A percentile compares a stretch with the other conserved stretches of the same genome.
phyloP scores from a whole-genome alignment of 1,139 yeast species.

The Taphrina wiesneri region DNA sequence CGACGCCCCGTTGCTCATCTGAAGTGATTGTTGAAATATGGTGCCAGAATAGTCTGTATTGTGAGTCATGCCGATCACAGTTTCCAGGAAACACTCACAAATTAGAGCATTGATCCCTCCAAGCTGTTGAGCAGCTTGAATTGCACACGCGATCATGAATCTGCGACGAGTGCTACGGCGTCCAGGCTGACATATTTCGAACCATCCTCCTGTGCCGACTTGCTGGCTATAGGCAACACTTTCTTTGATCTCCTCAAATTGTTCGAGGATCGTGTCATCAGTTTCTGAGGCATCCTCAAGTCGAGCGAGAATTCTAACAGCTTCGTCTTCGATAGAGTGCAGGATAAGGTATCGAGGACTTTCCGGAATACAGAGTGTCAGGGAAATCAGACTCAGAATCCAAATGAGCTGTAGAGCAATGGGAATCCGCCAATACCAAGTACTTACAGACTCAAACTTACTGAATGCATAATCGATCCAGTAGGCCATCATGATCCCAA shows the following conservation, averaged over 20 bases:
- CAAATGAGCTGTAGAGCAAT: conserved; percentile 42
- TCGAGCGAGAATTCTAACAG: conserved; percentile 53
- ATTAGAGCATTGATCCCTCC: conserved; percentile 91
- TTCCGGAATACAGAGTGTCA: conserved; percentile 49
- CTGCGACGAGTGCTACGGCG: conserved; percentile 66
- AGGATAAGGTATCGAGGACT: conserved; percentile 56
- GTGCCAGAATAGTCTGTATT: conserved; percentile 6
- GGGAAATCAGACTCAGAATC: conserved; percentile 39
- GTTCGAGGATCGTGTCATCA: conserved; percentile 42
- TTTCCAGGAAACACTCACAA: conserved; percentile 42
- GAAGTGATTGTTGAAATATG: conserved; percentile 66
- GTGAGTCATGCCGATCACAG: background rate
- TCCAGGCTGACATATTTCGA: conserved; percentile 58
- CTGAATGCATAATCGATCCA: conserved; percentile 28
- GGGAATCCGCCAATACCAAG: conserved; percentile 36
- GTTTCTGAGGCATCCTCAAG: conserved; percentile 45
- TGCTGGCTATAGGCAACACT: conserved; percentile 71
- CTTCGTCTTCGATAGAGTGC: conserved; percentile 52
- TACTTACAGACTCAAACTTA: background rate
- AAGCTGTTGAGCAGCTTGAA: conserved; percentile 87
- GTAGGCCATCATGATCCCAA: conserved; percentile 34
- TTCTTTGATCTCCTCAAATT: conserved; percentile 75
- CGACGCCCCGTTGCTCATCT: conserved; percentile 77
- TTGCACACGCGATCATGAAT: conserved; percentile 81
- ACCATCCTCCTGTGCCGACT: conserved; percentile 68